These are phyloP conservation scores for Poa annua DNA, from an alignment of 176 grass and related monocot species.

Conservation along the genomic window DNA sequence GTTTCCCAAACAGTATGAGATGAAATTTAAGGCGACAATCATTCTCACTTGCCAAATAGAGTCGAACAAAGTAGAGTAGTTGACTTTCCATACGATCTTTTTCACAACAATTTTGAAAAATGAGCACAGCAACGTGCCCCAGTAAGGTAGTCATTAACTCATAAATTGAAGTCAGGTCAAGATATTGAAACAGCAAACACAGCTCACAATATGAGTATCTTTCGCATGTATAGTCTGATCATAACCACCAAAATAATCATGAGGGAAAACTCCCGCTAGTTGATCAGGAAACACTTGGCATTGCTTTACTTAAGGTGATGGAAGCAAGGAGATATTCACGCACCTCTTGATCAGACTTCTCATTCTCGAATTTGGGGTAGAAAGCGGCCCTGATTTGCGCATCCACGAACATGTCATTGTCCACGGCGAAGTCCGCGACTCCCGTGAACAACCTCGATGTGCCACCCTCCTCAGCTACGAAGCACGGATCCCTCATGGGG, in stretches of 20 bases:
- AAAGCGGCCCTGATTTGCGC: slow-evolving; percentile 83
- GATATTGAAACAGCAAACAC: not conserved
- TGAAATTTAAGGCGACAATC: no score
- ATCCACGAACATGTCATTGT: slow-evolving; percentile 61
- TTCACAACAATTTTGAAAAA: not conserved
- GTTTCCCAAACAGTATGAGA: no score
- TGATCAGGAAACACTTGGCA: not conserved
- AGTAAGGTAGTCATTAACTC: not conserved
- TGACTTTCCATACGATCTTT: not conserved
- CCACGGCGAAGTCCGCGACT: no score
- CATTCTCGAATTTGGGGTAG: slow-evolving; percentile 98
- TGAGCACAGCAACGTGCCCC: not conserved
- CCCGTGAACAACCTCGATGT: no score
- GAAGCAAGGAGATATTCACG: not conserved
- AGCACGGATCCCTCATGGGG: no score
- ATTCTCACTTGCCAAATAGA: no score
- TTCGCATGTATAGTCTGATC: not conserved
- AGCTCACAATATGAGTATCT: slow-evolving; percentile 8
- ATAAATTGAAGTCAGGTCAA: not conserved
- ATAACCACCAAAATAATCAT: slow-evolving; percentile 3
- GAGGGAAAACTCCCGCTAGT: not conserved
- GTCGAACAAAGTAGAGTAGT: no score
- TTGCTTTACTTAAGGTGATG: not conserved
- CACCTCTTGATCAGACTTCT: slow-evolving; percentile 91
- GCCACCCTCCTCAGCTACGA: no score